These are phyloP conservation scores for Lizonia empirigonia DNA, from an alignment of 2,329 filamentous ascomycete genomes.

Conservation along the genomic window DNA sequence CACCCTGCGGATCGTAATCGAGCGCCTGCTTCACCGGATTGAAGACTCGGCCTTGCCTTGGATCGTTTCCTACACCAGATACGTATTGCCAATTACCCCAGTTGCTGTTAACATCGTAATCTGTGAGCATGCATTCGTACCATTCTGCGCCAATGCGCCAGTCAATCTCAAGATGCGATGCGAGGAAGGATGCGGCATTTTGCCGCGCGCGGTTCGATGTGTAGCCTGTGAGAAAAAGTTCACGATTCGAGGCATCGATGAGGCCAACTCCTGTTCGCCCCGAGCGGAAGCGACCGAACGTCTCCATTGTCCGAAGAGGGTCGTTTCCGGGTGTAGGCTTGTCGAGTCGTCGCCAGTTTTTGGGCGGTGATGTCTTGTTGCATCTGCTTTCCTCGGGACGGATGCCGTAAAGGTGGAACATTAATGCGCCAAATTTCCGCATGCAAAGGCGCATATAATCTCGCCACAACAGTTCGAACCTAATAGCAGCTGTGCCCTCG, in stretches of 20 bases:
- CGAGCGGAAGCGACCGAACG: conserved; percentile 63
- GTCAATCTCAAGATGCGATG: conserved; percentile 75
- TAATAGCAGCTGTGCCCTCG: conserved; percentile 69
- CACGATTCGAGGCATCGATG: conserved; percentile 77
- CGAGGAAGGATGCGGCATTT: conserved; percentile 75
- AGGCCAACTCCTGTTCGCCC: conserved; percentile 77
- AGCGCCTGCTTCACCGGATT: conserved; percentile 82
- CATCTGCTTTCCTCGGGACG: conserved; percentile 48
- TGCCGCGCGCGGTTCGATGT: conserved; percentile 77
- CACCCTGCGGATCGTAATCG: conserved; percentile 73
- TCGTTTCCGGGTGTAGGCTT: conserved; percentile 48
- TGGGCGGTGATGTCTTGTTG: conserved; percentile 46
- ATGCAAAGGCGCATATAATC: conserved; percentile 82
- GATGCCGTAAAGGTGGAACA: conserved; percentile 72
- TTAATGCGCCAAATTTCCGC: conserved; percentile 67
- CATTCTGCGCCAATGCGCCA: conserved; percentile 83
- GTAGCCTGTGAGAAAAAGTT: conserved; percentile 76
- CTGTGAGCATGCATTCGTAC: conserved; percentile 76
- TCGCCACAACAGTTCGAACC: conserved; percentile 75
- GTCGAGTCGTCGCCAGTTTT: conserved; percentile 40
- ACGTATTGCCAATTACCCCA: conserved; percentile 88
- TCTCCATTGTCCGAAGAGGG: conserved; percentile 49
- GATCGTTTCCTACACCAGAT: conserved; percentile 79
- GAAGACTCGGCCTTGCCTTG: conserved; percentile 73
- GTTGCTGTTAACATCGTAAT: conserved; percentile 77